These are phyloP conservation scores for Pythium chondricola DNA, from an alignment of 352 stramenopile genomes.

Conservation along the genomic window DNA sequence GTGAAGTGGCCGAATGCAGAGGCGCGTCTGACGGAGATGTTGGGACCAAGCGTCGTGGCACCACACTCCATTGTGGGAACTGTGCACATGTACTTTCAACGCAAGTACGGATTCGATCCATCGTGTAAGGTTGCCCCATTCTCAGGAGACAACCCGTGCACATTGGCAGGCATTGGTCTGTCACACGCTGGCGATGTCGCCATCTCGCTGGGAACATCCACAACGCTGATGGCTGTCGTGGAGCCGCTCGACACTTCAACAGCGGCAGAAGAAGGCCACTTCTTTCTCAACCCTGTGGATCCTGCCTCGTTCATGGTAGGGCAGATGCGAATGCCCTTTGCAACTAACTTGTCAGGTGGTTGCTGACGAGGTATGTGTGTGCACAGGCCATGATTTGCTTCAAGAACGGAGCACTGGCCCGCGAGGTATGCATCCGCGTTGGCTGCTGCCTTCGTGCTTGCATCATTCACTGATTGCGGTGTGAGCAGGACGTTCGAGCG, in stretches of 20 bases:
- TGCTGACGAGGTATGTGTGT: too few relatives aligned
- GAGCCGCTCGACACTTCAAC: slow-evolving; percentile 31
- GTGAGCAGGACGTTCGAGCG: slow-evolving; percentile 36
- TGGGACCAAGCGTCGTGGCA: slow-evolving; percentile 36
- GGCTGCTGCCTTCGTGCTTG: too few relatives aligned
- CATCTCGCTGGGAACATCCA: slow-evolving; percentile 61
- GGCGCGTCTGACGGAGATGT: slow-evolving; percentile 18
- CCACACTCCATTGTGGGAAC: slow-evolving; percentile 38
- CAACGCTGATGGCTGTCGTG: slow-evolving; percentile 55
- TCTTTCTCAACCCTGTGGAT: slow-evolving; percentile 78
- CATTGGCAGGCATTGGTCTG: slow-evolving; percentile 58
- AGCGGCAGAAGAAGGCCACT: slow-evolving; percentile 65
- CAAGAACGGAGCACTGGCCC: slow-evolving; percentile 77
- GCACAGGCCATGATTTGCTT: slow-evolving; percentile 86
- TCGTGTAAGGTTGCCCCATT: slow-evolving; percentile 65
- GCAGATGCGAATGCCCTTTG: too few relatives aligned
- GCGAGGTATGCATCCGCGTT: too few relatives aligned
- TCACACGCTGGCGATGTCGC: slow-evolving; percentile 44
- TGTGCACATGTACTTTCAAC: slow-evolving; percentile 58
- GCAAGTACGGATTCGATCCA: slow-evolving; percentile 50
- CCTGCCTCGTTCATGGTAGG: slow-evolving; percentile 51
- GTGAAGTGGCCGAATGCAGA: background rate
- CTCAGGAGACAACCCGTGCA: slow-evolving; percentile 81
- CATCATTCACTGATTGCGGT: too few relatives aligned
- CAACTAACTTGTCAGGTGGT: too few relatives aligned